These are phyloP conservation scores for Agrocybe pediades DNA, from an alignment of 768 basidiomycete genomes.

Conservation along the genomic window DNA sequence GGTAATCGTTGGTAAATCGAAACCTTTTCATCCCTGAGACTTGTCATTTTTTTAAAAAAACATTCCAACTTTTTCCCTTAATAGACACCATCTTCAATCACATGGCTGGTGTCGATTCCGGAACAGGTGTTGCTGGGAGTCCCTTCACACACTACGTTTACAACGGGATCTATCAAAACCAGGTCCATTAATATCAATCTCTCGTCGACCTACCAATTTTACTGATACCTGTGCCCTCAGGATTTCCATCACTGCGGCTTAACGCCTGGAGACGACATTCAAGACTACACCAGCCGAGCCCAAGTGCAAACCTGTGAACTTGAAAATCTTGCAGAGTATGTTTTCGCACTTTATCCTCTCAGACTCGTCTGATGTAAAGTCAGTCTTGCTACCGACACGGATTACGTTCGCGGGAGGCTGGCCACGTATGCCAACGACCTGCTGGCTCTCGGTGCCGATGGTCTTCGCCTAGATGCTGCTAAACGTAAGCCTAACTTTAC, in stretches of 20 bases:
- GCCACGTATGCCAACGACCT: conserved; percentile 63
- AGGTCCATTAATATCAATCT: conserved; percentile 32
- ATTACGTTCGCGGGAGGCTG: conserved; percentile 55
- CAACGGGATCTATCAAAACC: conserved; percentile 47
- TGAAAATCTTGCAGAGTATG: conserved; percentile 53
- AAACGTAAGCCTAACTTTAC: conserved; percentile 48
- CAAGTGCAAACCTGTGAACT: conserved; percentile 65
- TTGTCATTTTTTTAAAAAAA: not conserved
- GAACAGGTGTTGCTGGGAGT: conserved; percentile 50
- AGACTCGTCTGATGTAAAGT: not conserved
- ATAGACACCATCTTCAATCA: conserved; percentile 66
- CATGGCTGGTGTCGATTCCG: conserved; percentile 55
- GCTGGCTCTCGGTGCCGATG: conserved; percentile 61
- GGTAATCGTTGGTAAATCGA: conserved; percentile 49
- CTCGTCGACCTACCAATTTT: not conserved
- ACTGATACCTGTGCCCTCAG: conserved; percentile 15
- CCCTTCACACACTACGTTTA: conserved; percentile 56
- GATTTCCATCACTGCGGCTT: conserved; percentile 70
- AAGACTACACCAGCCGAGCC: conserved; percentile 49
- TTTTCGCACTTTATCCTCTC: not conserved
- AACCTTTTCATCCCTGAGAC: not conserved
- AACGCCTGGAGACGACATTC: conserved; percentile 52
- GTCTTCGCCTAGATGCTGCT: conserved; percentile 63
- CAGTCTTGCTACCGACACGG: conserved; percentile 64
- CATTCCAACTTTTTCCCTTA: not conserved